Evolutionary conservation across 2,329 filamentous ascomycete genomes (phyloP).

Genomic region (Epichloe brachyelytri): DNA sequence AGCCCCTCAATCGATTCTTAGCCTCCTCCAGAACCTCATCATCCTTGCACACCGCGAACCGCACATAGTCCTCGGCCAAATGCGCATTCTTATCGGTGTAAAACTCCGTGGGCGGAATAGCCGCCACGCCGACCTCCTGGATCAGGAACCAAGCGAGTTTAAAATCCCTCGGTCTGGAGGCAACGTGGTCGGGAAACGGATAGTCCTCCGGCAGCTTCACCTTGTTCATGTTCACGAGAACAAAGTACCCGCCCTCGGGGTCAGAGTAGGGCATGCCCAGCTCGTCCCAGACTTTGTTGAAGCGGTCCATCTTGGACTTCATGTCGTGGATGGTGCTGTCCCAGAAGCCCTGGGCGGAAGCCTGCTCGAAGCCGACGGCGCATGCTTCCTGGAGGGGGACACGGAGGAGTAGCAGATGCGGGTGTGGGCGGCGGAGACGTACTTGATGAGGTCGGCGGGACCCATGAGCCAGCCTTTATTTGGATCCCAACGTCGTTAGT

Average conservation of each 20-base stretch:
- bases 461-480: conserved; percentile 72
- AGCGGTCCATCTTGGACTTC: conserved; percentile 75
- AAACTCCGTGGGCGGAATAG: conserved; percentile 94
- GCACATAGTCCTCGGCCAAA: conserved; percentile 82
- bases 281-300: conserved; percentile 72
- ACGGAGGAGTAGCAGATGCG: conserved; percentile 93
- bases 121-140: conserved; percentile 87
- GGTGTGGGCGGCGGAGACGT: conserved; percentile 85
- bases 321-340: conserved; percentile 70
- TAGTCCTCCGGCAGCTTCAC: conserved; percentile 76
- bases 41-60: conserved; percentile 94
- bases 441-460: conserved; percentile 74
- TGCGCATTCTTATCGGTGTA: conserved; percentile 76
- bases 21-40: conserved; percentile 72
- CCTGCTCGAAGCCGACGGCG: conserved; percentile 87
- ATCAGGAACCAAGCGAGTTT: conserved; percentile 95
- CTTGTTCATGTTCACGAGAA: conserved; percentile 84
- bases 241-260: conserved; percentile 94
- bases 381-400: conserved; percentile 84
- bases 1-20: conserved; percentile 59
- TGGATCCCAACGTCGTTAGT: background rate
- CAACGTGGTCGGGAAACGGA: conserved; percentile 80
- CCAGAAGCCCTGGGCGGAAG: conserved; percentile 80
- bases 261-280: conserved; percentile 72
- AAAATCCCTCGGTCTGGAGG: conserved; percentile 78